A percentile compares a stretch with the other conserved stretches of the same genome.
Conservation (phyloP, 2,329 filamentous ascomycete genomes). For the Nigrospora oryzae region DNA sequence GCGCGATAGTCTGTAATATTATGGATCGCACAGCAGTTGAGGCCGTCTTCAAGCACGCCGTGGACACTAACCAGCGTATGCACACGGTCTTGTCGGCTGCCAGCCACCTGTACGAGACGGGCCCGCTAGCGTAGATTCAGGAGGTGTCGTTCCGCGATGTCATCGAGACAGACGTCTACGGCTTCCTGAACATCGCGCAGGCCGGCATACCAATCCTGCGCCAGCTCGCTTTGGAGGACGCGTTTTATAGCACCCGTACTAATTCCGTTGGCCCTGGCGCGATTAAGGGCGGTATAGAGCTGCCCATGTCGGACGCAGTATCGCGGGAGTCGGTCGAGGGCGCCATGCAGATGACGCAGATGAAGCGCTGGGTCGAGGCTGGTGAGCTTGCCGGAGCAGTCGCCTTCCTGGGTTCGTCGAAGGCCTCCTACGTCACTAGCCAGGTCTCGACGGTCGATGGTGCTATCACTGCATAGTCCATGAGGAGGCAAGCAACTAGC, state of each 20-base stretch:
- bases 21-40: conserved; percentile 1
- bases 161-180: conserved; percentile 3
- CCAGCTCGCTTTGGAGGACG: conserved; percentile 3
- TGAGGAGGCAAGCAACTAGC: no score
- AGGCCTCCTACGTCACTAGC: conserved; percentile 11
- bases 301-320: conserved; percentile 1
- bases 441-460: conserved; percentile 13
- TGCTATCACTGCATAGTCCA: conserved; percentile 4
- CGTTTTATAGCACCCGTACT: conserved; percentile 1
- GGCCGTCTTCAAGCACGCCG: conserved; percentile 3
- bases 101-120: conserved; percentile 1
- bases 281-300: conserved; percentile 2
- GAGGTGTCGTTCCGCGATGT: conserved; percentile 1
- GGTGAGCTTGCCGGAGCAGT: conserved; percentile 10
- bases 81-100: conserved; percentile 3
- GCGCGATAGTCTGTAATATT: conserved; percentile 1
- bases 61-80: background rate
- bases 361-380: conserved; percentile 13
- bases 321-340: conserved; percentile 1
- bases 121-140: background rate
- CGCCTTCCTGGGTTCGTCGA: conserved; percentile 10
- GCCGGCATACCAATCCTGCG: conserved; percentile 1
- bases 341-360: background rate
- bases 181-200: conserved; percentile 4
- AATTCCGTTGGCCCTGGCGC: conserved; percentile 3